phyloP scores from a whole-genome alignment of 176 grass and related monocot species.

The Pontederia paniculata region DNA sequence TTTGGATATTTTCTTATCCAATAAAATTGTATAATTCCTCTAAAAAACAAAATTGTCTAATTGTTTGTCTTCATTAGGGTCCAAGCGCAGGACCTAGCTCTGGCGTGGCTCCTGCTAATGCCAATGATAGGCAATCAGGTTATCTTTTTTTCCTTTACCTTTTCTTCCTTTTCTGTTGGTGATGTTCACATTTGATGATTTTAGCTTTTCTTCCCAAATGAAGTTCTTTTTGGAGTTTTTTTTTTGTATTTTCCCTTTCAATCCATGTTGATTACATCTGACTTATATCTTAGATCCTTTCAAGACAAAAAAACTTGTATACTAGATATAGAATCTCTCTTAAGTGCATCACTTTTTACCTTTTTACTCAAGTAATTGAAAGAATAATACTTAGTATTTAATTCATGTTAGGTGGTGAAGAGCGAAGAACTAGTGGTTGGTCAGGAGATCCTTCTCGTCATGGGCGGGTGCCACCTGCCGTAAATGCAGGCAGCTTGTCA shows the following conservation, averaged over 20 bases:
- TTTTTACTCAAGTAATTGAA: neutral
- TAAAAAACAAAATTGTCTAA: neutral
- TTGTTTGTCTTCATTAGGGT: constrained; percentile 11
- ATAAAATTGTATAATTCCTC: neutral
- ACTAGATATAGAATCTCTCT: too few species aligned
- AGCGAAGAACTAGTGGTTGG: constrained; percentile 54
- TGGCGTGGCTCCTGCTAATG: constrained; percentile 30
- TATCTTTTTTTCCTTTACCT: neutral
- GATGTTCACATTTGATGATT: neutral
- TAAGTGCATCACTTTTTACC: too few species aligned
- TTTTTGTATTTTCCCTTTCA: too few species aligned
- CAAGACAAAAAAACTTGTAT: too few species aligned
- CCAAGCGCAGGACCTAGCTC: constrained; percentile 45
- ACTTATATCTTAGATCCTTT: too few species aligned
- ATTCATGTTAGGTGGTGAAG: constrained; percentile 41
- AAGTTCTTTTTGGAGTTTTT: neutral
- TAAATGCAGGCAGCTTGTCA: constrained; percentile 44
- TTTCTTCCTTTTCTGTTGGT: neutral
- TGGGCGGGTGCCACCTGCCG: constrained; percentile 28
- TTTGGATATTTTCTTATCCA: neutral
- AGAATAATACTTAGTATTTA: constrained; percentile 3
- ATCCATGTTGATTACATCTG: too few species aligned
- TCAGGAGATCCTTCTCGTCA: constrained; percentile 38
- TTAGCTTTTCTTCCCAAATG: neutral
- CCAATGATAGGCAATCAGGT: constrained; percentile 55